A percentile compares a stretch with the other conserved stretches of the same genome.
These are phyloP conservation scores for Aleurites moluccanus DNA, from an alignment of 441 rosid species.

Conservation along the genomic window DNA sequence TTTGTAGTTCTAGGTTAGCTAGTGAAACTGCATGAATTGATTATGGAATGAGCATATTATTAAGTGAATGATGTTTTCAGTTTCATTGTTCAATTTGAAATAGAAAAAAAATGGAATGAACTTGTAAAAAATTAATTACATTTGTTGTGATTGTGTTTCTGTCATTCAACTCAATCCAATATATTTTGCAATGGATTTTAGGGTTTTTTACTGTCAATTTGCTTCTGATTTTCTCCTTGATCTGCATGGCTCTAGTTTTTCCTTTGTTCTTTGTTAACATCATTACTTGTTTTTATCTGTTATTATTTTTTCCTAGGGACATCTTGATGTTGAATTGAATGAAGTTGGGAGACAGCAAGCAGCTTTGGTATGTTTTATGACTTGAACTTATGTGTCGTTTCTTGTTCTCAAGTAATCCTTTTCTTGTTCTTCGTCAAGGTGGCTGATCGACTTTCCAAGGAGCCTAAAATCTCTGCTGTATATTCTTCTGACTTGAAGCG, in stretches of 20 bases:
- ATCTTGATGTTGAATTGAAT: conserved; percentile 59
- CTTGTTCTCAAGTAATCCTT: conserved; percentile 14
- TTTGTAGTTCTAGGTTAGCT: neutral
- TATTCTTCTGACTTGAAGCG: conserved; percentile 85
- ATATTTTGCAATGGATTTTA: neutral
- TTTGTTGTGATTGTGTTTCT: neutral
- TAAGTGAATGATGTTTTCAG: neutral
- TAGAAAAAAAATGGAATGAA: neutral
- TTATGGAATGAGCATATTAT: neutral
- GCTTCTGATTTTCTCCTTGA: neutral
- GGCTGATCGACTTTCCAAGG: conserved; percentile 63
- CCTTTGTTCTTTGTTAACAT: neutral
- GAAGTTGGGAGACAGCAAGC: conserved; percentile 59
- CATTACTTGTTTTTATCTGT: neutral
- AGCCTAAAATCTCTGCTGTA: conserved; percentile 48
- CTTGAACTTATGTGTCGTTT: neutral
- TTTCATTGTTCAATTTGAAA: neutral
- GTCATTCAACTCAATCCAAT: neutral
- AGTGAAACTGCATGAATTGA: neutral
- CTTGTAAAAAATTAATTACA: neutral
- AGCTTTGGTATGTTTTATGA: conserved; percentile 16
- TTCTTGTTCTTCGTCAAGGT: conserved; percentile 37
- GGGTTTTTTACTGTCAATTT: neutral
- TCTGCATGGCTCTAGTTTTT: neutral
- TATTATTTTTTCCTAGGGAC: conserved; percentile 40